Base-by-base conservation (phyloP, 1,139 yeast genomes). In the Trichomonascaceae sp. region DNA sequence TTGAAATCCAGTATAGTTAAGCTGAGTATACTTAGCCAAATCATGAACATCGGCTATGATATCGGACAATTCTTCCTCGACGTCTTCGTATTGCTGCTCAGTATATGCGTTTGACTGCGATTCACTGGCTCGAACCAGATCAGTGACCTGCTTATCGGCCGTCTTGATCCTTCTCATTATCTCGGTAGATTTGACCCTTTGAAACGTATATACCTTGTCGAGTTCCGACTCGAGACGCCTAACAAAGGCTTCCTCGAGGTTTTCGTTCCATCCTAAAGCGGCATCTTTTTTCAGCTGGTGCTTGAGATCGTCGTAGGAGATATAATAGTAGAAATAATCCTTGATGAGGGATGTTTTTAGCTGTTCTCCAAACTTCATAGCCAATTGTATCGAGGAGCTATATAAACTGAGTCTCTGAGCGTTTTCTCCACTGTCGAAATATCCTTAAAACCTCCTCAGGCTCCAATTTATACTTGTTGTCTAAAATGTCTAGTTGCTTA, bases 41-140 rank as follows among this genome's bases (percentile, higher is more conserved):
- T 93, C 99, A 66, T 93, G 98, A 49, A 93, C 97, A 72, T 91
- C 98, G 32, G 98, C 97, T 70, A 93, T 91, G 61, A 93, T 85
- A 64, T 91, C 97, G 54, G 91, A 83, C 62, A 93, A 76, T 66
- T 90, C 97, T 61, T 87, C 95, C 72, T 93, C 98, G 63, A 93
- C 78, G 57, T 85, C 89, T 64, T 89, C 95, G 66, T 90, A 93
- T 66, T 88, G 96, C 68, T 87, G 88, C 66, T 90, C 96, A 45
- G 65, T 66, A 49, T 61, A 62, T 8, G 56, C 57, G 17, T 54
- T 55, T 20, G 49, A 17, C 20, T 54, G 53, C 2, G 78, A 67
- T 52, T 75, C 77, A 55, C 74, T 53, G 63, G 77, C 63, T 17
- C 77, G 75, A n/a, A 86, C 84, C 5, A 85, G 85, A 52, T 77